These are phyloP conservation scores for Solanum medicagineum DNA, from an alignment of 257 asterid species.

Conservation along the genomic window DNA sequence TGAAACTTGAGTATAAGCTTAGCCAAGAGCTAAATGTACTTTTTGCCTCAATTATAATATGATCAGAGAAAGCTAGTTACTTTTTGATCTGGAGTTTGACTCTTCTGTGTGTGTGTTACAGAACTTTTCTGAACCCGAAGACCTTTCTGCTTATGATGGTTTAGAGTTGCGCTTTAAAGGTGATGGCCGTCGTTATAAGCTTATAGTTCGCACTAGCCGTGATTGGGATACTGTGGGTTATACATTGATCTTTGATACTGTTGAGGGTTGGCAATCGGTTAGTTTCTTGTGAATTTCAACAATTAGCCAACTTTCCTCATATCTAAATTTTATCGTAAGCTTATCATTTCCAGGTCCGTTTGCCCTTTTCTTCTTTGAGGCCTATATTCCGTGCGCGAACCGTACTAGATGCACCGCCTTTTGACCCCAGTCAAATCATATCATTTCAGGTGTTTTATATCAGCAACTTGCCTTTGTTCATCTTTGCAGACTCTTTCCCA, in stretches of 20 bases:
- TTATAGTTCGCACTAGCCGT: slow-evolving; percentile 70
- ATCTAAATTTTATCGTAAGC: neutral
- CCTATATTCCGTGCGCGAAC: slow-evolving; percentile 94
- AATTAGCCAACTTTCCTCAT: neutral
- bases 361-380: slow-evolving; percentile 81
- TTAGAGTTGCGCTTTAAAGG: slow-evolving; percentile 77
- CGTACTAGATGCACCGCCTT: slow-evolving; percentile 67
- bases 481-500: neutral
- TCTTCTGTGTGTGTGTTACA: slow-evolving; percentile 9
- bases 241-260: slow-evolving; percentile 65
- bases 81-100: neutral
- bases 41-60: neutral
- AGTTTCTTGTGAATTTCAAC: slow-evolving; percentile 4
- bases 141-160: slow-evolving; percentile 93
- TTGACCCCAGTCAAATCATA: slow-evolving; percentile 64
- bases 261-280: slow-evolving; percentile 88
- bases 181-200: slow-evolving; percentile 81
- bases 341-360: slow-evolving; percentile 37
- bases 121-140: slow-evolving; percentile 78
- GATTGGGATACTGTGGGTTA: slow-evolving; percentile 96
- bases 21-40: neutral
- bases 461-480: neutral
- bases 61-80: neutral
- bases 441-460: slow-evolving; percentile 60
- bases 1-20: neutral